Conservation (phyloP, 2,329 filamentous ascomycete genomes). For the Penicillium aurantiogriseum region DNA sequence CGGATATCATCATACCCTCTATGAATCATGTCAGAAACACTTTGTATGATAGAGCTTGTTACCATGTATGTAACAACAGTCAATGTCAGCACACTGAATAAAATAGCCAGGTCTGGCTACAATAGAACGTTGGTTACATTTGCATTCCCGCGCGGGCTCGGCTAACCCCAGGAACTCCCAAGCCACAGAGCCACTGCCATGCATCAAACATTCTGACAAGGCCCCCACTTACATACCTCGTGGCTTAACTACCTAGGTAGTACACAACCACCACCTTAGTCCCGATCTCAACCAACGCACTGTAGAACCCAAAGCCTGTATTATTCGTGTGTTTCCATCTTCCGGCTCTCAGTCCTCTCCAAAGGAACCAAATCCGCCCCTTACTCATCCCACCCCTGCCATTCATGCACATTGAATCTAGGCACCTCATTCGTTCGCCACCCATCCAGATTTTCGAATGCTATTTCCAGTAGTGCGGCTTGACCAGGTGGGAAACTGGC, state of each 20-base stretch:
- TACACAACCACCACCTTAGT: neutral
- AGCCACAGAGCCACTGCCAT: neutral
- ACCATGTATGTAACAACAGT: neutral
- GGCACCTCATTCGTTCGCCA: neutral
- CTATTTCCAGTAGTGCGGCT: too few species aligned
- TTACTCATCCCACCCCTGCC: neutral
- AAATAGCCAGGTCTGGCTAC: neutral
- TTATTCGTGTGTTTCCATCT: too few species aligned
- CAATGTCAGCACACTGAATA: neutral
- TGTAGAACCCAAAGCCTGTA: too few species aligned
- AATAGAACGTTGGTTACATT: neutral
- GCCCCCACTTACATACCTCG: neutral
- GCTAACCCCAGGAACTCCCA: neutral
- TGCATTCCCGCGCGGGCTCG: neutral
- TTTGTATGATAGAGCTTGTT: neutral
- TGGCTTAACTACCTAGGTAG: neutral
- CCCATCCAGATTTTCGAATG: neutral
- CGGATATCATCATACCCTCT: neutral
- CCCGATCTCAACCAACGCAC: neutral
- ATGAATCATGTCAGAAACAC: neutral
- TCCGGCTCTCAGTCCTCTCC: neutral
- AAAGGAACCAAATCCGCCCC: neutral
- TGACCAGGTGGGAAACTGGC: neutral
- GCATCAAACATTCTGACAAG: neutral
- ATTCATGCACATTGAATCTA: neutral